phyloP scores from a whole-genome alignment of 371 early-diverging fungal genomes.

The Basidiobolus heterosporus region DNA sequence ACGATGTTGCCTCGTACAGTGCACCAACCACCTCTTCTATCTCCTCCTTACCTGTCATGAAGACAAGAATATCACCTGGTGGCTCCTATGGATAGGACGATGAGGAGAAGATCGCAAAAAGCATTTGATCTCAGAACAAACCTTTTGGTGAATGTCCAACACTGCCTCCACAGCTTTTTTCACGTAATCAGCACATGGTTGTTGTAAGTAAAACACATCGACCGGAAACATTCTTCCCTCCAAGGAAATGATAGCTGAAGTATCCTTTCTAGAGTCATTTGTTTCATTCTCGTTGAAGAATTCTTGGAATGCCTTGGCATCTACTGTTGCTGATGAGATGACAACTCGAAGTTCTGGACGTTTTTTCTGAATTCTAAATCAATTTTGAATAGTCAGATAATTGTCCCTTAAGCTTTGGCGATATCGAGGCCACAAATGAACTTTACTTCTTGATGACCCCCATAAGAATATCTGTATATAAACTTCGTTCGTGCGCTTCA shows the following conservation, averaged over 20 bases:
- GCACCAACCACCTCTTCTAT: slow-evolving; percentile 39
- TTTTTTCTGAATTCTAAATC: slow-evolving; percentile 33
- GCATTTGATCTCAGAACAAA: slow-evolving; percentile 1
- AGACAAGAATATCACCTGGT: slow-evolving; percentile 65
- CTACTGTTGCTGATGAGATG: slow-evolving; percentile 67
- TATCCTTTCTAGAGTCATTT: slow-evolving; percentile 20
- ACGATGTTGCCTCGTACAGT: no score
- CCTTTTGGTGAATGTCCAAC: slow-evolving; percentile 42
- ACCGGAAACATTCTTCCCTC: slow-evolving; percentile 58
- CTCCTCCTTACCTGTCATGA: slow-evolving; percentile 74
- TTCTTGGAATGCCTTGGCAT: slow-evolving; percentile 39
- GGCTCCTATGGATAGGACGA: slow-evolving; percentile 17
- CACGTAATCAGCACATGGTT: slow-evolving; percentile 41
- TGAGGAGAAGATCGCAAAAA: background rate
- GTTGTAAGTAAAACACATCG: slow-evolving; percentile 39
- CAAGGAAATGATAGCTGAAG: slow-evolving; percentile 40
- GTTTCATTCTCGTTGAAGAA: slow-evolving; percentile 35
- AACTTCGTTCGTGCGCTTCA: slow-evolving; percentile 83
- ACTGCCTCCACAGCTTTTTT: slow-evolving; percentile 39
- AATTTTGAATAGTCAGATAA: slow-evolving; percentile 11
- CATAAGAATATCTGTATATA: slow-evolving; percentile 73
- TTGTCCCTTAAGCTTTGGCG: background rate
- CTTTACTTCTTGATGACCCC: slow-evolving; percentile 38
- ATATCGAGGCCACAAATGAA: background rate
- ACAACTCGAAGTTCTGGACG: slow-evolving; percentile 42